Conservation (phyloP, 2,329 filamentous ascomycete species). For the Geosmithia flava region DNA sequence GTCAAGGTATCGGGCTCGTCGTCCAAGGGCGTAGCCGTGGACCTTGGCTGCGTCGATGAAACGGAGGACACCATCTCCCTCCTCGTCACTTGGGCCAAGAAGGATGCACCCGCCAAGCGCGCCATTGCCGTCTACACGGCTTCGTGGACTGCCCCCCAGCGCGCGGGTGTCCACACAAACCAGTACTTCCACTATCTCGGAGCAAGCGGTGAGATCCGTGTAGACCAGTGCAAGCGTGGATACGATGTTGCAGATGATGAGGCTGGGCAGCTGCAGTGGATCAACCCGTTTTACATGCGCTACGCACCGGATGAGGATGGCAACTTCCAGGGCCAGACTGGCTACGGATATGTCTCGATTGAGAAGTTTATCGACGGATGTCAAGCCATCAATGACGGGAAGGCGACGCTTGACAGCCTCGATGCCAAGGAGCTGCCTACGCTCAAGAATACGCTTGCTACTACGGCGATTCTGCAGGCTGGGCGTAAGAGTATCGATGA, state of each 20-base stretch:
- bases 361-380: slow-evolving; percentile 94
- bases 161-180: slow-evolving; percentile 88
- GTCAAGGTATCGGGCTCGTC: slow-evolving; percentile 68
- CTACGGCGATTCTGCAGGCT: slow-evolving; percentile 82
- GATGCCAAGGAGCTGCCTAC: slow-evolving; percentile 76
- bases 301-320: slow-evolving; percentile 92
- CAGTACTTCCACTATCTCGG: slow-evolving; percentile 96
- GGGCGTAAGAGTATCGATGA: slow-evolving; percentile 78
- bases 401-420: slow-evolving; percentile 59
- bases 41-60: slow-evolving; percentile 62
- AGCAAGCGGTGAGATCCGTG: slow-evolving; percentile 68
- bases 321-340: slow-evolving; percentile 82
- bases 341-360: slow-evolving; percentile 88
- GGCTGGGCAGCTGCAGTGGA: slow-evolving; percentile 61
- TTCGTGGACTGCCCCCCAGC: slow-evolving; percentile 87
- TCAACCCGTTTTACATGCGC: slow-evolving; percentile 93
- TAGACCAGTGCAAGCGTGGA: slow-evolving; percentile 88
- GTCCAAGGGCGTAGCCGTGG: slow-evolving; percentile 66
- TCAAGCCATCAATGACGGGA: slow-evolving; percentile 62
- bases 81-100: slow-evolving; percentile 77
- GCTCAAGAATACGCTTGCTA: slow-evolving; percentile 78
- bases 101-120: slow-evolving; percentile 52
- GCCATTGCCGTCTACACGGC: slow-evolving; percentile 88
- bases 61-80: slow-evolving; percentile 93
- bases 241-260: slow-evolving; percentile 88